phyloP scores from a whole-genome alignment of 805 yeast species.

The Lachancea meyersii region DNA sequence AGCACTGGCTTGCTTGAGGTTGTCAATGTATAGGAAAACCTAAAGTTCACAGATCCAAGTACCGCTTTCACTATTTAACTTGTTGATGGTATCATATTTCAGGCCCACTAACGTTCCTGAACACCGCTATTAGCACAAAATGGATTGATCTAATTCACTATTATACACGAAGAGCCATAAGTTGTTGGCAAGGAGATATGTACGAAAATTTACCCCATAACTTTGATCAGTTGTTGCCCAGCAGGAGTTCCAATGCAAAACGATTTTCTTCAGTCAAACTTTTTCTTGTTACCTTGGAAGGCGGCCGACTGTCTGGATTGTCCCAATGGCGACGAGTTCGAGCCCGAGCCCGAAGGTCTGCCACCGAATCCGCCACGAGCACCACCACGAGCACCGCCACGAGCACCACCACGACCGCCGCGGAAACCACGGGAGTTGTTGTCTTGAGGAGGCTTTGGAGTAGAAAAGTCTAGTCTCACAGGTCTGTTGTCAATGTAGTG shows the following conservation, averaged over 20 bases:
- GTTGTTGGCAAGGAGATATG: constrained; percentile 1
- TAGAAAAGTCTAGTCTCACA: constrained; percentile 88
- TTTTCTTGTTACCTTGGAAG: constrained; percentile 80
- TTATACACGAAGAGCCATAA: constrained; percentile 6
- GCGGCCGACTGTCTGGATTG: constrained; percentile 41
- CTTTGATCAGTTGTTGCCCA: neutral
- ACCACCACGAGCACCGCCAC: constrained; percentile 33
- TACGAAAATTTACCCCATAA: constrained; percentile 1
- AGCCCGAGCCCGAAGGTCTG: constrained; percentile 45
- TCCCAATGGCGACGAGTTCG: constrained; percentile 56
- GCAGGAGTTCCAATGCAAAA: constrained; percentile 3
- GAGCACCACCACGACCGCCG: constrained; percentile 38
- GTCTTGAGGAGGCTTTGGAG: constrained; percentile 67
- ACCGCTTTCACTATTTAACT: too few species aligned
- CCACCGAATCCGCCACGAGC: constrained; percentile 30
- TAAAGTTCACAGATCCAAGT: too few species aligned
- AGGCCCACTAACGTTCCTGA: too few species aligned
- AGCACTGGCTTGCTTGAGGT: too few species aligned
- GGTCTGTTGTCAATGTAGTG: constrained; percentile 86
- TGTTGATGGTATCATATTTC: too few species aligned
- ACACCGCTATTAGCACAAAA: neutral
- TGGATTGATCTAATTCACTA: constrained; percentile 6
- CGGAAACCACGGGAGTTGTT: constrained; percentile 31
- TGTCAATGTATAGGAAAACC: too few species aligned
- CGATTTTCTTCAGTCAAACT: constrained; percentile 52